Percentiles rank a stretch among this genome's conserved stretches.
These are phyloP conservation scores for Cornus suecica DNA, from an alignment of 148 eudicot genomes.

Conservation along the genomic window DNA sequence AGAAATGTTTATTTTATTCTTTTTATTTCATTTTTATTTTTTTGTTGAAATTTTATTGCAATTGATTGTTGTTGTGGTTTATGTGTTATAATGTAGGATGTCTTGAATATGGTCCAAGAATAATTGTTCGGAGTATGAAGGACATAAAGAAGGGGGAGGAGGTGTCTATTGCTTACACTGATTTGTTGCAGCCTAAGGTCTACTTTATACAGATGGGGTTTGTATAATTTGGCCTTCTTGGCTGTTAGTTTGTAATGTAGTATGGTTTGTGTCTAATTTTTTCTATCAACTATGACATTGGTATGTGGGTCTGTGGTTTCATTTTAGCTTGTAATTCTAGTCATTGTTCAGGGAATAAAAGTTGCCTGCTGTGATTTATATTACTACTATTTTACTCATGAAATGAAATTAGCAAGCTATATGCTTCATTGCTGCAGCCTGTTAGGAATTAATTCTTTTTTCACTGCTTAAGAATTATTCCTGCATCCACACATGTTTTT, in stretches of 20 bases:
- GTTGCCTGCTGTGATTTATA: neutral
- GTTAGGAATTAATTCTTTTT: too few relatives aligned
- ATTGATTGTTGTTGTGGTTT: neutral
- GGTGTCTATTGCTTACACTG: constrained; percentile 64
- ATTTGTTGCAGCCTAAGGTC: constrained; percentile 73
- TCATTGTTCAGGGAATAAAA: neutral
- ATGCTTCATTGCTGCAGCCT: too few relatives aligned
- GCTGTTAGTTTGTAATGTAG: too few relatives aligned
- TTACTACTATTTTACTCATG: neutral
- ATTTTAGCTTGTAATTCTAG: neutral
- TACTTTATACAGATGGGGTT: neutral
- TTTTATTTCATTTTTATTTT: too few relatives aligned
- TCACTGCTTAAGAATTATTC: too few relatives aligned
- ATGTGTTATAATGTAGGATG: constrained; percentile 23
- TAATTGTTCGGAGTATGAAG: constrained; percentile 52
- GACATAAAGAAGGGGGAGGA: constrained; percentile 53
- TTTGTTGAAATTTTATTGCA: neutral
- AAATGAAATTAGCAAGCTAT: neutral
- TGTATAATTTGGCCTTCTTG: neutral
- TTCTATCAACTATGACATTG: neutral
- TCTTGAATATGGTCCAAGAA: constrained; percentile 49
- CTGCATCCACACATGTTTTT: too few relatives aligned
- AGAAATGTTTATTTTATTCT: too few relatives aligned
- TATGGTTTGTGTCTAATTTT: neutral
- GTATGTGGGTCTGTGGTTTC: neutral